Evolutionary conservation across 1,139 yeast species (phyloP), one percentile per base, ranked within the genome.

Genomic region (Spathaspora sp.): DNA sequence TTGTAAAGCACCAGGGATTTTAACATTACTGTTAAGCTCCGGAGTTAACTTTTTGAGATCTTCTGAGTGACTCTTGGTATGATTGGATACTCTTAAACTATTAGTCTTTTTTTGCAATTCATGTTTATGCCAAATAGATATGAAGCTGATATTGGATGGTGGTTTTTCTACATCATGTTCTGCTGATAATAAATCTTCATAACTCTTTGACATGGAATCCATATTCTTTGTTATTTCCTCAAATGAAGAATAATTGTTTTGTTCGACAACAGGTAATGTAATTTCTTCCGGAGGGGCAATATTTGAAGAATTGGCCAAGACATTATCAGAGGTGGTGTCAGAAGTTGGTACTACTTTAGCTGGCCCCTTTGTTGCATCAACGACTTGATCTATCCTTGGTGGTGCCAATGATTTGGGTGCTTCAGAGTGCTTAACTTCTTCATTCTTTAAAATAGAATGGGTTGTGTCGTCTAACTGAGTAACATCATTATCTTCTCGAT

Each of bases 91-190:
- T 46, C 52, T 18, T 48, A 51, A 36, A 13, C 40, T 27, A 42
- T 8, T 23, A 25, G 49, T 52, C 42, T 52, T 56, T 46, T 56
- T 56, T 39, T 57, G 53, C 42, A 55, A 54, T 46, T 64, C 67
- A 54, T 74, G 80, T 2, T 69, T 63, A 47, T 68, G 78, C 80
- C 80, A 74, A 29, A 74, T 74, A 1, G 75, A 65, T 20, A 73
- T 57, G 51, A 68, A 74, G 49, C 61, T 56, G 10, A 38, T 41
- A 1, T 61, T 56, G 2, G 70, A 60, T 27, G 57, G 56, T 9
- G 25, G 46, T 34, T 58, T 62, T 18, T 67, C 73, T 11, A 52
- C 57, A 41, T 71, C 78, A 49, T 69, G 60, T 47, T 74, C 79
- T 0, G 78, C 79, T 2, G 79, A 74, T 23, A 74, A 61, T 0